Conservation (phyloP, 228 moss, liverwort and hornwort species). For the Sphagnum fallax region DNA sequence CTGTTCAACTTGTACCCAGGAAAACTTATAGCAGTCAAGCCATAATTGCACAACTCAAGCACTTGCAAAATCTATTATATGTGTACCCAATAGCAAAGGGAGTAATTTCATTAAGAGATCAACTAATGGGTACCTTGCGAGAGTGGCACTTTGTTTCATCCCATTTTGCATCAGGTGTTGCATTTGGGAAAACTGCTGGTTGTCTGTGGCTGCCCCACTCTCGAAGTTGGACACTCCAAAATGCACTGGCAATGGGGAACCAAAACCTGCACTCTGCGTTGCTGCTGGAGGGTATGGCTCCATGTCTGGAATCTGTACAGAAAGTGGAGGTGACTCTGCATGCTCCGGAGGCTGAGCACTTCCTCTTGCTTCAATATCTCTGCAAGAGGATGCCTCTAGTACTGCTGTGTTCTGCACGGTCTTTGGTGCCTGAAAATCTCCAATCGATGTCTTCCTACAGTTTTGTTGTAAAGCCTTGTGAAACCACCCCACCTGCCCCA, state of each 20-base stretch:
- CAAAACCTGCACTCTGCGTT: conserved; percentile 6
- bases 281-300: conserved; percentile 12
- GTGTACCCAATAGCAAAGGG: neutral
- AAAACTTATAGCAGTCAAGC: neutral
- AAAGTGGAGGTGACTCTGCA: conserved; percentile 11
- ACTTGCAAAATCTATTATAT: neutral
- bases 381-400: conserved; percentile 14
- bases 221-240: neutral
- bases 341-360: conserved; percentile 27
- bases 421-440: conserved; percentile 17
- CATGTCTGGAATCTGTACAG: conserved; percentile 1
- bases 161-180: conserved; percentile 4
- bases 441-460: neutral
- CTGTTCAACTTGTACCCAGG: neutral
- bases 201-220: conserved; percentile 15
- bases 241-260: conserved; percentile 11
- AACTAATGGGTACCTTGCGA: neutral
- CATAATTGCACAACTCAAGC: neutral
- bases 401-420: conserved; percentile 14
- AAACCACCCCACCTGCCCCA: no score
- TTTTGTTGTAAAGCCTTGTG: conserved; percentile 11
- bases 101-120: neutral
- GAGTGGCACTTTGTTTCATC: neutral
- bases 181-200: conserved; percentile 12
- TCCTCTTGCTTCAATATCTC: conserved; percentile 15